Evolutionary conservation across 306 rosid genomes (phyloP), one percentile per base, ranked within the genome.

Genomic region (Inga leiocalycina): DNA sequence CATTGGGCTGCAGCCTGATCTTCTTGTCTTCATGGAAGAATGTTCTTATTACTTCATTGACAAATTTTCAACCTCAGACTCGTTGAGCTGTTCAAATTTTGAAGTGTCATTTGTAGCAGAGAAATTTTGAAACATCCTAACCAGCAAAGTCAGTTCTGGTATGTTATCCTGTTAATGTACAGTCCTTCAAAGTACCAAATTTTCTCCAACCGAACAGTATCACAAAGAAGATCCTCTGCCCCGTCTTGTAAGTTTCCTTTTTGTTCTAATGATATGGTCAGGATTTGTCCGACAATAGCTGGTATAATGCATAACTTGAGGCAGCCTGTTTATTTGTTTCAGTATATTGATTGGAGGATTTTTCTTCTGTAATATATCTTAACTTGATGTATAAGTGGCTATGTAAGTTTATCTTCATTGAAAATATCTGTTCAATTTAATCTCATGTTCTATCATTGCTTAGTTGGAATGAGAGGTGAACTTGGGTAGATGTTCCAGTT

Each of bases 31-130:
- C 77, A 85, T 72, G 77, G 66, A 85, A 78, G 69, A 37, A 68
- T 57, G 62, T 46, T 85, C 37, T 41, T 11, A 24, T 10, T 13
- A 54, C 71, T 43, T 74, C 80, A 34, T 24, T 17, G 71, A 41
- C 71, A 62, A 68, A 70, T 44, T 74, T 74, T 74, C 77, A 48
- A 12, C 78, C 71, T 30, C 24, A 20, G 59, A 27, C 77, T 51
- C 27, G 39, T 80, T 30, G 65, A 85, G 80, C 37, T 74, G 78
- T 80, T 80, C 71, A 70, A 62, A 68, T 80, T 74, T 83, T 51
- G 37, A 39, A 46, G 81, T 41, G 44, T 17, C 65, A 76, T 79
- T 30, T 85, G 35, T 85, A 19, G 73, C 70, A 17, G 83, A 66
- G 61, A 77, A 82, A 34, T 62, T 74, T 44, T 68, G 68, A 24